Evolutionary conservation across 2,329 filamentous ascomycete species (phyloP).

Genomic region (Diaporthe vaccinii): DNA sequence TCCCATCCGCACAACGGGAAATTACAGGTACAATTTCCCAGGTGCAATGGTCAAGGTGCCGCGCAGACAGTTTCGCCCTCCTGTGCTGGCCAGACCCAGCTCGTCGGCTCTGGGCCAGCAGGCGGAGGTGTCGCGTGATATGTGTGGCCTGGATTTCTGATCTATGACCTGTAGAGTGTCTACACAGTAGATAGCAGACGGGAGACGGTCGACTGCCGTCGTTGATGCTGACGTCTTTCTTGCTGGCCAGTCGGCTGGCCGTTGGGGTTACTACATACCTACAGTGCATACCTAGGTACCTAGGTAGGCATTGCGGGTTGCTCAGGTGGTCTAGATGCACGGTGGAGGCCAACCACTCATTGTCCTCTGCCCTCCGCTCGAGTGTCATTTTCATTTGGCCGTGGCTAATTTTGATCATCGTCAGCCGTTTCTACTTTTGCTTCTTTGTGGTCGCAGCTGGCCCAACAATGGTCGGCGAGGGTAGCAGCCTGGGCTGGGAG

Average conservation of each 20-base stretch:
- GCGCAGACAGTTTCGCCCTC: conserved; percentile 27
- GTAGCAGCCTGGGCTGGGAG: neutral
- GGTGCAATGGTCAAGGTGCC: conserved; percentile 9
- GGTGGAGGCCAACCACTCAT: neutral
- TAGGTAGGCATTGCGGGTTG: too few species aligned
- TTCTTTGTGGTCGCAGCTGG: conserved; percentile 8
- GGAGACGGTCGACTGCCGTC: neutral
- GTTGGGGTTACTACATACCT: neutral
- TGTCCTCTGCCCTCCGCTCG: neutral
- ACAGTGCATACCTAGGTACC: too few species aligned
- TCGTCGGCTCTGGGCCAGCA: neutral
- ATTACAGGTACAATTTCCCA: conserved; percentile 45
- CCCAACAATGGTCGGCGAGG: conserved; percentile 5
- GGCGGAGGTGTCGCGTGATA: neutral
- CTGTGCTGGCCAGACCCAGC: conserved; percentile 17
- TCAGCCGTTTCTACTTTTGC: conserved; percentile 18
- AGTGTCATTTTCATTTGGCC: conserved; percentile 18
- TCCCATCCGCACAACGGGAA: conserved; percentile 43
- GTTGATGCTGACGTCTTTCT: neutral
- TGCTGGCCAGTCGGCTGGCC: neutral
- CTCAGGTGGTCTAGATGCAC: neutral
- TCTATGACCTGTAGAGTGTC: neutral
- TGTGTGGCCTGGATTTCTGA: neutral
- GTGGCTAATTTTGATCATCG: conserved; percentile 18
- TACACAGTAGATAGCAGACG: neutral